Conservation (phyloP, 225 moss, liverwort and hornwort genomes). For the Thuidium tamariscinum region DNA sequence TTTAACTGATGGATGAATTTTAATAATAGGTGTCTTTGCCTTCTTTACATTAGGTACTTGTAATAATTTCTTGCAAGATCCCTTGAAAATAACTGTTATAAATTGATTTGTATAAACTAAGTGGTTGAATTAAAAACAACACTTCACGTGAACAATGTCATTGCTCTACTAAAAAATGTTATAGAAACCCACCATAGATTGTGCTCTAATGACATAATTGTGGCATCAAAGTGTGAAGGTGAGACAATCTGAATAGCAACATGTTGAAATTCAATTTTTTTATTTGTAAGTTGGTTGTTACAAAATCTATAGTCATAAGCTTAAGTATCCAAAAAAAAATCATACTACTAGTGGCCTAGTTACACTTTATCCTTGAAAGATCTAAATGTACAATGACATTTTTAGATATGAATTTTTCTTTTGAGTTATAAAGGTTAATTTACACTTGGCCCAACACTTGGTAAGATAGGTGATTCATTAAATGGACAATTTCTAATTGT, state of each 20-base stretch:
- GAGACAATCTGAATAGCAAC: background rate
- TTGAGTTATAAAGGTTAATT: too few species aligned
- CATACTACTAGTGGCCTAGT: background rate
- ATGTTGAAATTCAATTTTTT: accelerated
- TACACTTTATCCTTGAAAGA: background rate
- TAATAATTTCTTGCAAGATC: accelerated
- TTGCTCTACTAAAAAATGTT: background rate
- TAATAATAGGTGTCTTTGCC: too few species aligned
- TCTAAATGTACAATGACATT: background rate
- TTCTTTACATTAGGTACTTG: too few species aligned
- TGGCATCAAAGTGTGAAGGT: background rate
- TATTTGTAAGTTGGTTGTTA: background rate
- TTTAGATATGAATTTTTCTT: background rate
- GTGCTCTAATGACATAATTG: background rate
- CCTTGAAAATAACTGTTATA: background rate
- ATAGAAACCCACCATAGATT: accelerated
- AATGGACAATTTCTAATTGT: too few species aligned
- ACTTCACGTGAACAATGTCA: accelerated
- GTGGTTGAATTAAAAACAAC: background rate
- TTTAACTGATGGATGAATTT: too few species aligned
- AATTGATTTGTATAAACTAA: background rate
- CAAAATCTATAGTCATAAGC: background rate
- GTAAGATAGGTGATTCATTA: background rate
- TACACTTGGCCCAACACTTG: too few species aligned
- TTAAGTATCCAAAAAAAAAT: background rate